Base-by-base conservation (phyloP, 2,329 filamentous ascomycete species). In the Leptographium lundbergii region DNA sequence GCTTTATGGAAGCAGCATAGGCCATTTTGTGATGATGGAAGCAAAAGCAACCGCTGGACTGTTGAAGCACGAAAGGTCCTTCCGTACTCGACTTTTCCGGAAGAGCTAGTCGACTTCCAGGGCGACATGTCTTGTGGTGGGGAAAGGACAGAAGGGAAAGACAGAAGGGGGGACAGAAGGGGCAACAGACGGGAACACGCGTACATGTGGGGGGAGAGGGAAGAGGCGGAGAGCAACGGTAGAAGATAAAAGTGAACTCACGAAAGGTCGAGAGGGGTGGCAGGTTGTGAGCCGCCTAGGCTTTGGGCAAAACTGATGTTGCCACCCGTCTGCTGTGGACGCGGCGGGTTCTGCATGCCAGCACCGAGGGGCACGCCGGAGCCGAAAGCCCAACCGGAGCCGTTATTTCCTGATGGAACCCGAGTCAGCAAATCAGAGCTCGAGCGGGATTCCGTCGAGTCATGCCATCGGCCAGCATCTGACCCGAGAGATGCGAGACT, bases 241-340 rank as follows among this genome's bases (percentile, higher is more conserved):
- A 52, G 45, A 59, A 54, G 14, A 55, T 1, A 34, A 9, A n/a
- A 47, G 45, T 29, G 9, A 65, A 85, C 83, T 72, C 81, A 86
- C 83, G 82, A 84, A 60, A 81, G 74, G 69, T 87, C 84, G 61
- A 86, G 71, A 50, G 82, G 78, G 63, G 82, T 82, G 65, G 79
- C 74, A 65, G 81, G 78, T 70, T 85, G 82, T 60, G 82, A 84
- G 62, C 81, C 81, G 66, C 78, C 79, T 66, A 86, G 73, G 67
- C 81, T 86, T 69, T 86, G 83, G 55, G 83, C 82, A 71, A 86
- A 86, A 70, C 82, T 86, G 61, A 83, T 74, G 69, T 79, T 83
- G 65, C 81, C 75, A 62, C 78, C 76, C 66, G 82, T 71, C 72
- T 82, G 77, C 58, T 60, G 62, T n/a, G 58, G 54, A 22, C 61